Evolutionary conservation across 108 stramenopile species (phyloP).

Genomic region (Skeletonema menzelii): DNA sequence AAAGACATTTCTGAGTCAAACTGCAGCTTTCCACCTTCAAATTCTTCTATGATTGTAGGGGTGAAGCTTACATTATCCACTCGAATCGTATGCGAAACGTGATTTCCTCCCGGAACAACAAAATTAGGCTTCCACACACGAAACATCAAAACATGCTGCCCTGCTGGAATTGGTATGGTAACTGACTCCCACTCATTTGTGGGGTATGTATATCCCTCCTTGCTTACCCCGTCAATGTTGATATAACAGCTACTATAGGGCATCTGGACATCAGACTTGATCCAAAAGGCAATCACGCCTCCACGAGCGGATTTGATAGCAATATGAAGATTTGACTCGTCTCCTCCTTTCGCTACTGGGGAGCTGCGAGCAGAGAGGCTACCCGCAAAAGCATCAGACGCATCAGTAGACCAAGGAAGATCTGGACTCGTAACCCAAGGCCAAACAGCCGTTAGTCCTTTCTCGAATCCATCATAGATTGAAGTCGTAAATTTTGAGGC

Average conservation of each 20-base stretch:
- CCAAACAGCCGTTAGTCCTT: constrained; percentile 10
- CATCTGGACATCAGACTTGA: constrained; percentile 34
- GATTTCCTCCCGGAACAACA: neutral
- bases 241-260: constrained; percentile 32
- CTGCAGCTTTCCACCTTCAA: constrained; percentile 11
- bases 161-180: constrained; percentile 5
- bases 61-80: constrained; percentile 21
- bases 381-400: neutral
- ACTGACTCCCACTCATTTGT: constrained; percentile 1
- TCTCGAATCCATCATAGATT: constrained; percentile 30
- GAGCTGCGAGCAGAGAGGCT: constrained; percentile 14
- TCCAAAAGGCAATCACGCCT: constrained; percentile 19
- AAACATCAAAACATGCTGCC: constrained; percentile 24
- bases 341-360: neutral
- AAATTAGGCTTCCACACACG: constrained; percentile 14
- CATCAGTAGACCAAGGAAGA: constrained; percentile 25
- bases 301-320: constrained; percentile 18
- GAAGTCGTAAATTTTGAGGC: neutral
- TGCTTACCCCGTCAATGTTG: constrained; percentile 16
- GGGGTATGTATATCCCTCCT: constrained; percentile 26
- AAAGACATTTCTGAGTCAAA: neutral
- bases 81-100: constrained; percentile 2
- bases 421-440: constrained; percentile 22
- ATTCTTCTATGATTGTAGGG: constrained; percentile 12
- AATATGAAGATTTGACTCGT: constrained; percentile 18